Conservation (phyloP, 805 yeast genomes). For the Cyberlindnera meyerae region DNA sequence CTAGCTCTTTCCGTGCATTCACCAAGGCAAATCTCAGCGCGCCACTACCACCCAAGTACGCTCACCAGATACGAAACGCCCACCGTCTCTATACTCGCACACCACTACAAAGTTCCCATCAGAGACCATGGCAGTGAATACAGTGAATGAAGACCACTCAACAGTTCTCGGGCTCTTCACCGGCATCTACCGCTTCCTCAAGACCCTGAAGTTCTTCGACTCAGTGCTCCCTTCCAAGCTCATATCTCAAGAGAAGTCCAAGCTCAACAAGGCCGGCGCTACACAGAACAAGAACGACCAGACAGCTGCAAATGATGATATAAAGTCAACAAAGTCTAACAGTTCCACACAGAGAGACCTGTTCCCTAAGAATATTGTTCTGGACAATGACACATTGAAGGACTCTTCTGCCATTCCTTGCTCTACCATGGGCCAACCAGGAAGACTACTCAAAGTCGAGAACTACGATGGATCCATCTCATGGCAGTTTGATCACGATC, state of each 20-base stretch:
- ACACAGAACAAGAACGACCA: no score
- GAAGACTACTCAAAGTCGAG: slow-evolving; percentile 47
- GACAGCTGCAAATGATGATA: no score
- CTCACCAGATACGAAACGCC: neutral
- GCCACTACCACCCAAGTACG: no score
- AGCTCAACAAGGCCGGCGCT: neutral
- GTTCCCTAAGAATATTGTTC: slow-evolving; percentile 20
- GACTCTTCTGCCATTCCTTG: slow-evolving; percentile 30
- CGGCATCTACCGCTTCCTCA: slow-evolving; percentile 12
- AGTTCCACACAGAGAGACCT: slow-evolving; percentile 5
- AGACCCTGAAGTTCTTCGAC: slow-evolving; percentile 15
- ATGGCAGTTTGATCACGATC: slow-evolving; percentile 40
- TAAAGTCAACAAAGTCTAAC: no score
- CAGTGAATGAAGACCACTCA: slow-evolving; percentile 1
- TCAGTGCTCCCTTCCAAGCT: slow-evolving; percentile 11
- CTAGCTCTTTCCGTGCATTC: no score
- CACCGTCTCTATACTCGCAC: neutral
- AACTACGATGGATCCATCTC: slow-evolving; percentile 52
- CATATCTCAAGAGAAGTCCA: no score
- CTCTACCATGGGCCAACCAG: slow-evolving; percentile 41
- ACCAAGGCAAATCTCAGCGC: no score
- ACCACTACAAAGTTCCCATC: neutral
- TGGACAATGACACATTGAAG: slow-evolving; percentile 11
- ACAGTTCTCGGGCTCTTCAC: slow-evolving; percentile 6
- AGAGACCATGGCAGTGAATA: slow-evolving; percentile 1